Base-by-base conservation (phyloP, 2,329 filamentous ascomycete species). In the Aspergillus tanneri region DNA sequence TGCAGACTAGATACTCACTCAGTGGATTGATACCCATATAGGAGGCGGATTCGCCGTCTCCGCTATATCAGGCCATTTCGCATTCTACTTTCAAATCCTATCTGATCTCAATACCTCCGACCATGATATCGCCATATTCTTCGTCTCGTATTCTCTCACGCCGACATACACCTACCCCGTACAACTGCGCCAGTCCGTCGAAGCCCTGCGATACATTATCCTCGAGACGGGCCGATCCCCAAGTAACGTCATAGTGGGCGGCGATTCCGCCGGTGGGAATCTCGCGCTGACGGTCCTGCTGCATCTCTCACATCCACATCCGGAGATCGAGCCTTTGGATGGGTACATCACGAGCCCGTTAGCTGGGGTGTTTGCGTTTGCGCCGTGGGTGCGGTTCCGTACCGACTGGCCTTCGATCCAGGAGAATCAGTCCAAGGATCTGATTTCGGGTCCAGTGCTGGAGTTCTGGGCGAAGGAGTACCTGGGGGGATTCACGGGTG, bases 131-230 rank as follows among this genome's bases (percentile, higher is more conserved):
- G 70, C 77, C 30, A 62, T 76, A 32, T 70, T 83, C 40, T 66
- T 82, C 44, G 69, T 80, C 12, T 72, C 72, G 22, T 85, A 85
- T 64, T 74, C 75, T 11, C 73, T 83, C 21, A 72, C 78, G 2
- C 71, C 72, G 0, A 51, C 64, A 16, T 63, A 52, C 3, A 55
- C 42, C 10, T 74, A 74, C 49, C 72, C 72, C 14, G 66, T 59
- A 3, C 71, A 73, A 35, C 56, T 74, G 12, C 60, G 62, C 18
- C 66, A 74, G 49, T 63, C 64, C 22, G 61, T 69, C 32, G 68
- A 65, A 34, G 64, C 63, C 2, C 59, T 75, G 10, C 65, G 64
- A 7, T 69, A 73, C 57, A 66, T 72, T 43, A 56, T 72, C 50
- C 56, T 54, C 2, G 57, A 66, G 4, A 58, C 63, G 0, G 50